Percentiles rank a stretch among this genome's conserved stretches.
phyloP scores from a whole-genome alignment of 495 filamentous ascomycete genomes.

The Penicillium ochrochloron region DNA sequence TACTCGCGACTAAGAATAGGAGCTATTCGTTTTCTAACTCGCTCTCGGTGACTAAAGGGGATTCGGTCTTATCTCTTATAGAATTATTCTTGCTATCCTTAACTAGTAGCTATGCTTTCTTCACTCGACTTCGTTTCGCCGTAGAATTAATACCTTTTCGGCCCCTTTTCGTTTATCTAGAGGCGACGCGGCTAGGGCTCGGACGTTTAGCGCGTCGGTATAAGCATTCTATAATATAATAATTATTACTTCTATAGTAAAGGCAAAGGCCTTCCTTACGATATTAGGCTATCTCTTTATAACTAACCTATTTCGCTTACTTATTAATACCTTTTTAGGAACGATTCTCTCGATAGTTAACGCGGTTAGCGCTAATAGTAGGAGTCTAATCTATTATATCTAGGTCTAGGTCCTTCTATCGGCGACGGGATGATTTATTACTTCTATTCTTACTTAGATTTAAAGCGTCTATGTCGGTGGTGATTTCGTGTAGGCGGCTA shows the following conservation, averaged over 20 bases:
- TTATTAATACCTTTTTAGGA: not conserved
- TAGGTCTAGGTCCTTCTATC: not conserved
- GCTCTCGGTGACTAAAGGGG: not conserved
- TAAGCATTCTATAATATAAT: not conserved
- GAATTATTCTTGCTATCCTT: not conserved
- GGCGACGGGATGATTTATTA: too few relatives aligned
- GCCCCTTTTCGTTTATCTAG: not conserved
- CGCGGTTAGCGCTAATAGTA: not conserved
- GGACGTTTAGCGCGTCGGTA: not conserved
- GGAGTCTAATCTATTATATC: not conserved
- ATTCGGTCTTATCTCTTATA: too few relatives aligned
- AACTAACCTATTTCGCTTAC: not conserved
- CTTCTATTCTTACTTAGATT: not conserved
- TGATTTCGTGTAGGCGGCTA: not conserved
- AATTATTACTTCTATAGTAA: not conserved
- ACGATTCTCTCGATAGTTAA: not conserved
- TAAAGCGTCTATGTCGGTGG: not conserved
- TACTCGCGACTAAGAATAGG: slow-evolving; percentile 5
- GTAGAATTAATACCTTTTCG: not conserved
- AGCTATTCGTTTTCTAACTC: not conserved
- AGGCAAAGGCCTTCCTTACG: not conserved
- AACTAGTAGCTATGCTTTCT: not conserved
- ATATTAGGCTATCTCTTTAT: not conserved
- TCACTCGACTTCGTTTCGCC: not conserved
- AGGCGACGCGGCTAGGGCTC: not conserved